A percentile compares a stretch with the other conserved stretches of the same genome.
These are phyloP conservation scores for Knoxia roxburghii DNA, from an alignment of 257 asterid species.

Conservation along the genomic window DNA sequence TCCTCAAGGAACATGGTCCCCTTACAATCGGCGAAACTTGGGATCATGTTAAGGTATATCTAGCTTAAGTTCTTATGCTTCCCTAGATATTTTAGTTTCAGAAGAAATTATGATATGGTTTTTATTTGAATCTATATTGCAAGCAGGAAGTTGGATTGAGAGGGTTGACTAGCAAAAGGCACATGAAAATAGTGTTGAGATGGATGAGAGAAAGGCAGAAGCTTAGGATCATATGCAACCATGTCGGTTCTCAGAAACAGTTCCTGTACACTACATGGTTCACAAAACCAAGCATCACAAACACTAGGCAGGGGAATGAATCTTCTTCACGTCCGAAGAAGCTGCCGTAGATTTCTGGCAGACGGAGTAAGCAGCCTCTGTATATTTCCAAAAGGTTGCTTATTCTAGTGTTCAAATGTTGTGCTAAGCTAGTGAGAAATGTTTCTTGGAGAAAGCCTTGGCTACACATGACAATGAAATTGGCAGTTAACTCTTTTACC, in stretches of 20 bases:
- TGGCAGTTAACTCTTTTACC: background rate
- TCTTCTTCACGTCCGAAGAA: constrained; percentile 43
- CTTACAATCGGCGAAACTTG: constrained; percentile 75
- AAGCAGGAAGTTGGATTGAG: constrained; percentile 72
- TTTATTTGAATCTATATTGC: background rate
- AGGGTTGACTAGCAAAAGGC: constrained; percentile 72
- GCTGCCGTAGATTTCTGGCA: constrained; percentile 20
- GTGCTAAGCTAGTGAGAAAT: background rate
- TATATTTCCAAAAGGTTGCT: constrained; percentile 2
- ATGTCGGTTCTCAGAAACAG: constrained; percentile 70
- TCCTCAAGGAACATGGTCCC: constrained; percentile 90
- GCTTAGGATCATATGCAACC: constrained; percentile 68
- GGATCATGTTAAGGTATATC: constrained; percentile 79
- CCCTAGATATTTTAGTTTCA: background rate
- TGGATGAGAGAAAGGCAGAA: constrained; percentile 94
- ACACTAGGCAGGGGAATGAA: constrained; percentile 22
- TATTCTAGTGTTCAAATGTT: background rate
- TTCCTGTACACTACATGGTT: constrained; percentile 82
- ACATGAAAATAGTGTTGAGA: constrained; percentile 78
- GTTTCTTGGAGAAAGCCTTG: background rate
- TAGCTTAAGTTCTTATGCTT: background rate
- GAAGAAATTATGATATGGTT: background rate
- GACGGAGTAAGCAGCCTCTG: background rate
- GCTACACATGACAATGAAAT: background rate
- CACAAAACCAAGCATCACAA: constrained; percentile 54